phyloP scores from a whole-genome alignment of 225 moss, liverwort and hornwort genomes.

The Straminergon stramineum region DNA sequence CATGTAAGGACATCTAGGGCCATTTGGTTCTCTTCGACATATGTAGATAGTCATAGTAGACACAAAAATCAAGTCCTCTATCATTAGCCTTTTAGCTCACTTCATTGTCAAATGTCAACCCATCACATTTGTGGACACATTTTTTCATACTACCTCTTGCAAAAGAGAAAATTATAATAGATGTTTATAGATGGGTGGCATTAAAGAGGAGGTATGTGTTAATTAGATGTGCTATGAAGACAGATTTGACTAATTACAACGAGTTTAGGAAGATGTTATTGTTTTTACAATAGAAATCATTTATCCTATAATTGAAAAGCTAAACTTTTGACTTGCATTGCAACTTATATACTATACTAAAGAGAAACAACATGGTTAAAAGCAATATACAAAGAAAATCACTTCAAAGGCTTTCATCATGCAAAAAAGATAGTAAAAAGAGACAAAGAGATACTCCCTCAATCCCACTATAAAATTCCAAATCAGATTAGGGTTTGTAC shows the following conservation, averaged over 20 bases:
- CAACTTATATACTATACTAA: too few relatives aligned
- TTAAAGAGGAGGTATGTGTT: background rate
- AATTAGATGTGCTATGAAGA: background rate
- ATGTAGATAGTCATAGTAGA: background rate
- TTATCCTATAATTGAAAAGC: background rate
- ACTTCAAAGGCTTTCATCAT: too few relatives aligned
- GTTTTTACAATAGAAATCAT: background rate
- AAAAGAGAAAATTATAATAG: background rate
- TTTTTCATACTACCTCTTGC: background rate
- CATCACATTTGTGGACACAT: background rate
- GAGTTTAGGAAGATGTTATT: background rate
- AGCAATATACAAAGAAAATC: too few relatives aligned
- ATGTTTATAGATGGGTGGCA: background rate
- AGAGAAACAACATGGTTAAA: too few relatives aligned
- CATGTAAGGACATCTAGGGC: fast-evolving
- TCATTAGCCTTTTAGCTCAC: background rate
- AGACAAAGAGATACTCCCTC: background rate
- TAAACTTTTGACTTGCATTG: background rate
- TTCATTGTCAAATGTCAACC: background rate
- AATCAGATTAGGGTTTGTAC: too few relatives aligned
- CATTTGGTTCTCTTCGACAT: background rate
- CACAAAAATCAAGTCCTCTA: background rate
- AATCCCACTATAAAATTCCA: too few relatives aligned
- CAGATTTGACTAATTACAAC: background rate
- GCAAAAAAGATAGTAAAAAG: too few relatives aligned